Evolutionary conservation across 352 stramenopile species (phyloP).

Genomic region (Globisporangium canariense): DNA sequence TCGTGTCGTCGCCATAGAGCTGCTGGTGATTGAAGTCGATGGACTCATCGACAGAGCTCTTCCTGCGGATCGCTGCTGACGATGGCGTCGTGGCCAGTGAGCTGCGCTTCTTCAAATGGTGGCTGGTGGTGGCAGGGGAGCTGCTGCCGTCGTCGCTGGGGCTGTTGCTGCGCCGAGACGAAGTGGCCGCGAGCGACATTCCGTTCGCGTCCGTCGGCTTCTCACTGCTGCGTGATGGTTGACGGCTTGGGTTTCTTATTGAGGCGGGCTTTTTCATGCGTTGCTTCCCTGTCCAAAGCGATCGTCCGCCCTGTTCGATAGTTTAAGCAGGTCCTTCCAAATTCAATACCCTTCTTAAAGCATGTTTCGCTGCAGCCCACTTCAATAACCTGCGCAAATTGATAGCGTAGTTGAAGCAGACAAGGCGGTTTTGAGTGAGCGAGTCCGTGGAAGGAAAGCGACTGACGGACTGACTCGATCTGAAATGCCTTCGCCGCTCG

Average conservation of each 20-base stretch:
- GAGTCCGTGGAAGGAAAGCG: background rate
- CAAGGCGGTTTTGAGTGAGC: background rate
- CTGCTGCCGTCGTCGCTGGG: background rate
- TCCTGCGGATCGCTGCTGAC: background rate
- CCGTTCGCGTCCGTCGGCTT: background rate
- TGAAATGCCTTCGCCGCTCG: background rate
- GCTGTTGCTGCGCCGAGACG: background rate
- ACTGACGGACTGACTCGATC: constrained; percentile 9
- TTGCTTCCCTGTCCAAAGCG: background rate
- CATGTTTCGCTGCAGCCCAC: too few species aligned
- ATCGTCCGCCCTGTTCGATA: background rate
- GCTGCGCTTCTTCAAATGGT: constrained; percentile 9
- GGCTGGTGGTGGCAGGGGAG: background rate
- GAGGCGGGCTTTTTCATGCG: background rate
- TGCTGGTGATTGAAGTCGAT: background rate
- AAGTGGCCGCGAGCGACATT: background rate
- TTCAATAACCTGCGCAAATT: background rate
- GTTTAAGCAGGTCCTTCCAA: background rate
- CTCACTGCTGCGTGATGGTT: background rate
- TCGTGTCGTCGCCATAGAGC: constrained; percentile 7
- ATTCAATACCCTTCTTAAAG: too few species aligned
- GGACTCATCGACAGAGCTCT: background rate
- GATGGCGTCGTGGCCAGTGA: background rate
- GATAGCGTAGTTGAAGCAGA: background rate
- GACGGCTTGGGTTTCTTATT: background rate